phyloP scores from a whole-genome alignment of 805 yeast genomes.

The Wickerhamiella cacticola region DNA sequence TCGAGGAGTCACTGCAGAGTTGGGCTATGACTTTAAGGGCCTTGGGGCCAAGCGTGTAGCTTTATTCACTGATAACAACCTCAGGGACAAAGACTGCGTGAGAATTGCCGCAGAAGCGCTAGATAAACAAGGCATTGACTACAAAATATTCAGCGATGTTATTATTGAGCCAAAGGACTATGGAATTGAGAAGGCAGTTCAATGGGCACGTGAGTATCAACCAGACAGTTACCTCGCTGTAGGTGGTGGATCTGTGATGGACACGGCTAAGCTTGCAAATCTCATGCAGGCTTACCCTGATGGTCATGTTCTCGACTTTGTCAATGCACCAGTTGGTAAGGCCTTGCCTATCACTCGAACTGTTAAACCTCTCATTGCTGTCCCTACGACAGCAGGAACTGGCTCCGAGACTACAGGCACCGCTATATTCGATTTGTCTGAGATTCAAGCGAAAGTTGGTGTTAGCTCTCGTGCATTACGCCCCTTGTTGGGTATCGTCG shows the following conservation, averaged over 20 bases:
- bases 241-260: slow-evolving; percentile 40
- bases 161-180: slow-evolving; percentile 32
- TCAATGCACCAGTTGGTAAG: slow-evolving; percentile 33
- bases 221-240: slow-evolving; percentile 35
- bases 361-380: slow-evolving; percentile 33
- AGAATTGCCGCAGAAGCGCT: slow-evolving; percentile 27
- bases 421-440: slow-evolving; percentile 34
- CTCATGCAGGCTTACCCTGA: slow-evolving; percentile 33
- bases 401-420: slow-evolving; percentile 39
- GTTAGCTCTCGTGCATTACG: slow-evolving; percentile 34
- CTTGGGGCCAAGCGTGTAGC: slow-evolving; percentile 29
- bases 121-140: slow-evolving; percentile 28
- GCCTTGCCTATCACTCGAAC: slow-evolving; percentile 29
- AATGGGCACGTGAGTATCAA: slow-evolving; percentile 28
- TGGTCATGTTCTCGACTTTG: slow-evolving; percentile 34
- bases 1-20: slow-evolving; percentile 31
- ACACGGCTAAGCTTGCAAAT: slow-evolving; percentile 35
- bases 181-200: slow-evolving; percentile 29
- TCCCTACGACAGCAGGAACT: slow-evolving; percentile 39
- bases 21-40: slow-evolving; percentile 31
- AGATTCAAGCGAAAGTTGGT: slow-evolving; percentile 34
- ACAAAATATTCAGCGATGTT: slow-evolving; percentile 29
- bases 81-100: slow-evolving; percentile 26
- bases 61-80: slow-evolving; percentile 29
- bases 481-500: slow-evolving; percentile 35